Evolutionary conservation across 2,329 filamentous ascomycete genomes (phyloP), one percentile per base, ranked within the genome.

Genomic region (Neoascochyta sp.): DNA sequence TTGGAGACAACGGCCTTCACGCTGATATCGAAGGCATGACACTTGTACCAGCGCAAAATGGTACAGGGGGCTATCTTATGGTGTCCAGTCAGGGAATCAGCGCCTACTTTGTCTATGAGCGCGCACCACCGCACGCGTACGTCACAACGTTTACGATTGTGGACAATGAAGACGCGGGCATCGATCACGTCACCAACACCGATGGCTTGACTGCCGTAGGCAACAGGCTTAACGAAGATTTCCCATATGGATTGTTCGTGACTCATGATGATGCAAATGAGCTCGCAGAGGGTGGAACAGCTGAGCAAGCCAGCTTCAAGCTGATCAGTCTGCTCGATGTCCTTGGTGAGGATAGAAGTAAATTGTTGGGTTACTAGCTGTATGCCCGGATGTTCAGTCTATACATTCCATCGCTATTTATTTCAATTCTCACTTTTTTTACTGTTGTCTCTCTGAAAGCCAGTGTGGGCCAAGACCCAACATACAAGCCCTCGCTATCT

Each of bases 1-100:
- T 74, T 4, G 69, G 68, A 5, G 68, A 72, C 9, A 58, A 56
- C 1, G 47, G 47, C 1, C 63, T 74, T n/a, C 63, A 65, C 27
- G 70, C 70, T 2, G 73, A 76, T 12, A 68, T 74, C n/a, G 73
- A 76, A 37, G 73, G 73, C 7, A 65, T 76, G 8, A 70, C 72
- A 0, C 55, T 76, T 0, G 63, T 75, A 0, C 60, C 66, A n/a
- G 71, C 71, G 3, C 50, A 62, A 24, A 64, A 57, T 0, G 57
- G 64, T 0, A 50, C 66, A 3, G 46, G 66, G 11, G 72, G 72
- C 1, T 75, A 70, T 50, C 63, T 76, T 14, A 52, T 76, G 10
- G 70, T 74, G 5, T 74, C 69, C 3, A 69, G 65, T 35, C 71
- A 76, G 40, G 72, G 73, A 3, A 69, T 74, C 17, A 74, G 70